Conservation (phyloP, 1,284 basidiomycete genomes). For the Ustilago nuda region DNA sequence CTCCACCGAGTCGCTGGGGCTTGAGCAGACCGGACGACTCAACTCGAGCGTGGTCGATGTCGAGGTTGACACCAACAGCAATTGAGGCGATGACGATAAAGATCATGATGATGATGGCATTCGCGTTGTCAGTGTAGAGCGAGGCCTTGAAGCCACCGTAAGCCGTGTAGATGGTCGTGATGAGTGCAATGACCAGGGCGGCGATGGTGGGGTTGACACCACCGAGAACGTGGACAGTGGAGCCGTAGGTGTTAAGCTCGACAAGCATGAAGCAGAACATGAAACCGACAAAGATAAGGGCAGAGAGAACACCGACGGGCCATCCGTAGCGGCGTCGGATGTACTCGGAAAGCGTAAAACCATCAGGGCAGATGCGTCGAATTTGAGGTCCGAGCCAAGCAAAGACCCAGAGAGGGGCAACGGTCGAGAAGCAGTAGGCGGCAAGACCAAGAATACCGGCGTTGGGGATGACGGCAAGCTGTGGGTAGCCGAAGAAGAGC, state of each 20-base stretch:
- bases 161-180: conserved; percentile 68
- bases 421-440: conserved; percentile 66
- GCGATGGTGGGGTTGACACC: conserved; percentile 64
- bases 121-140: conserved; percentile 69
- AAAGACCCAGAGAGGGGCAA: conserved; percentile 66
- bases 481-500: conserved; percentile 68
- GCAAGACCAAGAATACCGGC: conserved; percentile 65
- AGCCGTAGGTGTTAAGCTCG: conserved; percentile 69
- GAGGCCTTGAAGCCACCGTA: conserved; percentile 69
- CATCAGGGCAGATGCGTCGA: conserved; percentile 65
- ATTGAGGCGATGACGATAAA: conserved; percentile 64
- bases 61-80: conserved; percentile 64
- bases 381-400: conserved; percentile 68
- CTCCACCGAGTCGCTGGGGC: conserved; percentile 63
- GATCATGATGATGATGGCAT: conserved; percentile 65
- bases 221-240: conserved; percentile 57
- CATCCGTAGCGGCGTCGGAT: conserved; percentile 67
- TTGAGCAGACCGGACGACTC: conserved; percentile 58
- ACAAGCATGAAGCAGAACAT: conserved; percentile 69
- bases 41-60: conserved; percentile 58
- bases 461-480: conserved; percentile 67
- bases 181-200: conserved; percentile 65
- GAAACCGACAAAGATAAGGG: conserved; percentile 66
- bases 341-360: conserved; percentile 68
- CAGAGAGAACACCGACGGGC: conserved; percentile 65